Base-by-base conservation (phyloP, 1,284 basidiomycete genomes). In the Coriolopsis trogii region DNA sequence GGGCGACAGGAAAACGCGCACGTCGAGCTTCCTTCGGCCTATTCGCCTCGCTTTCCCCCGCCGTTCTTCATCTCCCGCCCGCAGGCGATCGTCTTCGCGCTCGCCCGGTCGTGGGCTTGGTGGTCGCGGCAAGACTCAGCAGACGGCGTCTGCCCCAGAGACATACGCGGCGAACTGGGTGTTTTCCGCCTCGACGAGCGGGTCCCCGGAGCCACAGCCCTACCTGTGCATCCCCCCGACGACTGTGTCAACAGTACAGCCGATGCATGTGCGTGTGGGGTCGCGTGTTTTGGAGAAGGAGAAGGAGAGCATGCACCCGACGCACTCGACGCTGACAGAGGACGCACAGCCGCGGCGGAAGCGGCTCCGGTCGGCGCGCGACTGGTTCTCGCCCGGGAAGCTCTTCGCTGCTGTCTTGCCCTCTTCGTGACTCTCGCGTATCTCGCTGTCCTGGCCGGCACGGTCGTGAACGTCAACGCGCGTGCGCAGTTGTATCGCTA, bases 341-440 rank as follows among this genome's bases (percentile, higher is more conserved):
- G 65, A 55, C 58, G 64, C 67, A 37, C 67, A 66, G 30, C 72
- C 70, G 62, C 70, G 73, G 34, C 71, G 71, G 58, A 68, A 73
- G 55, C 70, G 77, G 44, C 67, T 77, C 66, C 77, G 79, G 53
- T 73, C 78, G 41, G 74, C 77, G 63, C 76, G 81, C 38, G 72
- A 75, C 63, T 84, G 82, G 82, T 81, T 84, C 65, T 79, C 79
- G 55, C 77, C 80, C 21, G 73, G 74, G 56, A 78, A 75, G 69
- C 63, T 84, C 55, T 80, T 83, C 59, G 66, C 78, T 41, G 72
- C 72, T n/a, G 63, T 71, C 41, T 66, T 74, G 39, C 71, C 67
- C 18, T 71, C 72, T 53, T 74, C 69, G 67, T 65, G 65, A 56
- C 55, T 54, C 31, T 54, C 58, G 26, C 38, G 20, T 5, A 24